These are phyloP conservation scores for Pueraria montana DNA, from an alignment of 306 rosid species.

Conservation along the genomic window DNA sequence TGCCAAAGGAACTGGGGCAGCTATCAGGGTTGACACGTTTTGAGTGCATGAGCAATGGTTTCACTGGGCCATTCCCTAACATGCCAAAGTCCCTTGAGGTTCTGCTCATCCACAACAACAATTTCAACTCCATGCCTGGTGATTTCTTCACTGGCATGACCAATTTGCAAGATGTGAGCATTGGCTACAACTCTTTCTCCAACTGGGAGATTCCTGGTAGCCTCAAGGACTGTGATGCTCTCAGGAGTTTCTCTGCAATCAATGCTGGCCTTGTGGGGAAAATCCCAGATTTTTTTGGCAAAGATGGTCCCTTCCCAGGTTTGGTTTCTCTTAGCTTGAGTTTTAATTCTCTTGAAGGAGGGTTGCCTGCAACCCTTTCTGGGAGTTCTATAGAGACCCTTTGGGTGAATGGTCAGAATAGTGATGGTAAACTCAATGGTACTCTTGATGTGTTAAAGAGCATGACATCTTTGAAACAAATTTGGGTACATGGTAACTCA, in stretches of 20 bases:
- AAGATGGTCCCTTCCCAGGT: conserved; percentile 49
- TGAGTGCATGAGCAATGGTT: conserved; percentile 57
- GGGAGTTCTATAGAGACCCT: conserved; percentile 61
- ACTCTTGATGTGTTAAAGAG: conserved; percentile 67
- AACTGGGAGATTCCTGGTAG: conserved; percentile 69
- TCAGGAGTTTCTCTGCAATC: conserved; percentile 56
- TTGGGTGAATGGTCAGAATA: conserved; percentile 67
- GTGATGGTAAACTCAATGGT: conserved; percentile 67
- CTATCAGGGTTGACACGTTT: conserved; percentile 58
- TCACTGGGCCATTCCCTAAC: conserved; percentile 68
- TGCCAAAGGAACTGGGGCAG: conserved; percentile 58
- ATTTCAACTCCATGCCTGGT: conserved; percentile 60
- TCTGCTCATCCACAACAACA: conserved; percentile 59
- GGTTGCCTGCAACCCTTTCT: conserved; percentile 64
- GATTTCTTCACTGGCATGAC: conserved; percentile 65
- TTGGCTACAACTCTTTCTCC: conserved; percentile 60
- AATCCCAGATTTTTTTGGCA: conserved; percentile 64
- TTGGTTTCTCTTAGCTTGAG: conserved; percentile 56
- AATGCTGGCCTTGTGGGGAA: conserved; percentile 54
- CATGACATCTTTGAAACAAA: conserved; percentile 62
- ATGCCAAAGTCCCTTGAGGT: conserved; percentile 48
- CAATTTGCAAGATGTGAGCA: conserved; percentile 43
- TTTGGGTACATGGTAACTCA: conserved; percentile 72
- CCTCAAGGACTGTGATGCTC: conserved; percentile 45
- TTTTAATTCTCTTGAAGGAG: conserved; percentile 65